Evolutionary conservation across 1,284 basidiomycete genomes (phyloP), one percentile per base, ranked within the genome.

Genomic region (Irpex sp.): DNA sequence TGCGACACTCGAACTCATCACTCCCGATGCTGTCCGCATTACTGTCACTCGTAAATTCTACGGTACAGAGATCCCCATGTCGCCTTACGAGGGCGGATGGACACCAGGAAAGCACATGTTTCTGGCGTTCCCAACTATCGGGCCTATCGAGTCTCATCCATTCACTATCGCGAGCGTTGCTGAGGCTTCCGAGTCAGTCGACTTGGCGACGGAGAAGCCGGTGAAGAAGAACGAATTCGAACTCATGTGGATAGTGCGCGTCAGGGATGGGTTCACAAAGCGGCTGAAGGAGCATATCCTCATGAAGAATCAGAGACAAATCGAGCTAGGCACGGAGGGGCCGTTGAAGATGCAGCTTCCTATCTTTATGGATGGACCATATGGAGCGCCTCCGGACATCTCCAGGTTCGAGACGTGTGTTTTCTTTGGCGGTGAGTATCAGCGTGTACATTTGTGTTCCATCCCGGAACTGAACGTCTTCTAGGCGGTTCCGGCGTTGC

Each of bases 331-430:
- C 19, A 71, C 60, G 33, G 64, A 68, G 21, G 53, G 21, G 3
- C 53, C 53, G 33, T 55, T 31, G 53, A 33, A 3, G 13, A 31
- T 15, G n/a, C 26, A 55, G 31, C 69, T 78, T 59, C 75, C 75
- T n/a, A 78, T 79, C 4, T 74, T 78, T 59, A 60, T 85, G 11
- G 83, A 84, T 63, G 83, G 83, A 0, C 83, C 84, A 21, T 84
- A 84, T 63, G 81, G 83, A 8, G 66, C 71, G 3, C 79, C 82
- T 0, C 79, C 80, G 1, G 68, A 78, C 33, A 68, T 83, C 8
- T 62, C 73, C 9, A 74, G 77, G 21, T 83, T 77, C 63, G 71
- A 75, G 35, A 78, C 77, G 0, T 76, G 77, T 4, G 69, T 84
- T 17, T 69, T 85, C 54, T 74, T 85, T 60, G 79, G 81, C 55